A percentile compares a stretch with the other conserved stretches of the same genome.
Conservation (phyloP, 495 filamentous ascomycete genomes). For the Beverwykella pulmonaria region DNA sequence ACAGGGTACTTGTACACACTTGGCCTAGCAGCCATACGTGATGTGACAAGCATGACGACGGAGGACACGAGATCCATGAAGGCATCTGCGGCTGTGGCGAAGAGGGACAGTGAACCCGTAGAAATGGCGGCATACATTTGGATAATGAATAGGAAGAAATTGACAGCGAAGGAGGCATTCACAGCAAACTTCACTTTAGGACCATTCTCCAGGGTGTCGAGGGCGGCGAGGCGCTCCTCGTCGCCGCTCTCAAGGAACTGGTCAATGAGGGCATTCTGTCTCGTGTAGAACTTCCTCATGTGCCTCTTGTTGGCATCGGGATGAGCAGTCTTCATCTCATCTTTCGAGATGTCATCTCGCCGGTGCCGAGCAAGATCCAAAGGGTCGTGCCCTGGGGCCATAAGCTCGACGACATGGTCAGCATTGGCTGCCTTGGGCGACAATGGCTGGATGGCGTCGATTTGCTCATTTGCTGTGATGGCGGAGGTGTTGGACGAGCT, state of each 20-base stretch:
- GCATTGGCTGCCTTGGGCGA: slow-evolving; percentile 13
- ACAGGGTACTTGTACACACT: slow-evolving; percentile 62
- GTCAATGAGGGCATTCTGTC: slow-evolving; percentile 60
- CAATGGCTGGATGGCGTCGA: slow-evolving; percentile 24
- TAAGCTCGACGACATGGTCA: slow-evolving; percentile 13
- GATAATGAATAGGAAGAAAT: slow-evolving; percentile 60
- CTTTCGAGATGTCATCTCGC: slow-evolving; percentile 47
- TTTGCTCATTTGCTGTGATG: slow-evolving; percentile 27
- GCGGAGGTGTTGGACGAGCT: slow-evolving; percentile 25
- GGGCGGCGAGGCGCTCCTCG: slow-evolving; percentile 53
- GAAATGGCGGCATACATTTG: slow-evolving; percentile 61
- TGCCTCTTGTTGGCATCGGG: slow-evolving; percentile 51
- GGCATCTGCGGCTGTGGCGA: slow-evolving; percentile 61
- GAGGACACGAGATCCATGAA: slow-evolving; percentile 65
- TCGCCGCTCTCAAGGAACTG: slow-evolving; percentile 57
- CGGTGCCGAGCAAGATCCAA: slow-evolving; percentile 49
- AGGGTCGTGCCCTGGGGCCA: slow-evolving; percentile 40
- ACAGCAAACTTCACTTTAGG: slow-evolving; percentile 61
- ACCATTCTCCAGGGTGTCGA: slow-evolving; percentile 53
- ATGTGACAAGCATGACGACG: slow-evolving; percentile 59
- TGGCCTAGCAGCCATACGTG: slow-evolving; percentile 54
- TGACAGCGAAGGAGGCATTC: slow-evolving; percentile 56
- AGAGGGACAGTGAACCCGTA: slow-evolving; percentile 59
- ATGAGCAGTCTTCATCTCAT: slow-evolving; percentile 52
- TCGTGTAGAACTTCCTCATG: slow-evolving; percentile 57